Evolutionary conservation across 306 rosid genomes (phyloP), one percentile per base, ranked within the genome.

Genomic region (Pueraria montana): DNA sequence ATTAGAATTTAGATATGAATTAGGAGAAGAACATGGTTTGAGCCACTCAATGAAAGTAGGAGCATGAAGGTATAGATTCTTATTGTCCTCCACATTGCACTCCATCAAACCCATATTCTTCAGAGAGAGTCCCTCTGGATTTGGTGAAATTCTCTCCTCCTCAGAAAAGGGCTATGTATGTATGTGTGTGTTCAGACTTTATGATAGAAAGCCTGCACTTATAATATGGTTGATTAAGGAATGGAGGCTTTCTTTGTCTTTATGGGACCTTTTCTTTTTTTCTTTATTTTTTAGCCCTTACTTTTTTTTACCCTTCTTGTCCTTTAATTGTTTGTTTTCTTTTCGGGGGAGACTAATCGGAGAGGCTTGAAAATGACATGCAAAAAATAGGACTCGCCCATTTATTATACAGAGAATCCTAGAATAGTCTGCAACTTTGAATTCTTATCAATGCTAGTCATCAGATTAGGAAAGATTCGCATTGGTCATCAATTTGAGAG

Each of bases 21-120:
- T 34, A 52, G 86, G 63, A 63, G 92, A 84, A 3, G 89, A 59
- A 32, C 84, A 63, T 59, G 98, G 98, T 75, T 96, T 93, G 30
- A 96, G 97, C 99, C 99, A 93, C 83, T 96, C 99, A 78, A 96
- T 91, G 90, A 93, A 93, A 86, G 86, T 87, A 11, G 95, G 94
- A 14, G 93, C 66, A 79, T 90, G 90, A 76, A 89, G 84, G 85
- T 88, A 86, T 23, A 86, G 61, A 78, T 53, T 88, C 53, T 84
- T 83, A 45, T 87, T 81, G 48, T 87, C 81, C n/a, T 87, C 89
- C 13, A 78, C 74, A 78, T 76, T 87, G 85, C 77, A 87, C 45
- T 81, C 91, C 80, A 90, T 87, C 84, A 93, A 80, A 79, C 94
- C 90, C 98, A 93, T 83, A 4, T 68, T 89, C 89, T 66, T 85